Evolutionary conservation across 73 alveolate species (phyloP).

Genomic region (Uronychia binucleata): DNA sequence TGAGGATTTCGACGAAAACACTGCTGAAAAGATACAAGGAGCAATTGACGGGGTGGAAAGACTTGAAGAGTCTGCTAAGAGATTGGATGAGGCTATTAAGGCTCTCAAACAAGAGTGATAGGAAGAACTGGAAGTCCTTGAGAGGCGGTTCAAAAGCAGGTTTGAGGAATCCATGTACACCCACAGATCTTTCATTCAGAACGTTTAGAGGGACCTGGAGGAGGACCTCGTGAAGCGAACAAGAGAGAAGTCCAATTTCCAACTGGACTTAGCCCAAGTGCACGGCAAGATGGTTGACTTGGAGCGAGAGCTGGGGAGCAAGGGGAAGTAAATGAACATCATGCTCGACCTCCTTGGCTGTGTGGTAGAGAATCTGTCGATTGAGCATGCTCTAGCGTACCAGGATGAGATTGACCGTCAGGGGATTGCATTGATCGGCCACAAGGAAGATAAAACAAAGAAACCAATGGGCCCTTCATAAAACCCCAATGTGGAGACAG

Average conservation of each 20-base stretch:
- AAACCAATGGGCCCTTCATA: neutral
- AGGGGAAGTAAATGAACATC: neutral
- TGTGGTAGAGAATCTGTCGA: slow-evolving; percentile 9
- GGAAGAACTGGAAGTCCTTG: neutral
- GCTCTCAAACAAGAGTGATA: neutral
- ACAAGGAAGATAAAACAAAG: slow-evolving; percentile 10
- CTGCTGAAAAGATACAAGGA: slow-evolving; percentile 17
- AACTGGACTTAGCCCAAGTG: neutral
- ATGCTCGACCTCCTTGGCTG: slow-evolving; percentile 26
- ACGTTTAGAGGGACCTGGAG: slow-evolving; percentile 50
- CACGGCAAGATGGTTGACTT: neutral
- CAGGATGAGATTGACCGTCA: slow-evolving; percentile 56
- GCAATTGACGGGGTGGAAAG: slow-evolving; percentile 17
- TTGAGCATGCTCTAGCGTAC: slow-evolving; percentile 1
- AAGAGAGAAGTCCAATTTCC: slow-evolving; percentile 50
- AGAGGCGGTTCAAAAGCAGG: neutral
- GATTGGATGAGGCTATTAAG: neutral
- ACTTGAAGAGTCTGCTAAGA: neutral
- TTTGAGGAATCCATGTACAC: slow-evolving; percentile 1
- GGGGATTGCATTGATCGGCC: slow-evolving; percentile 44
- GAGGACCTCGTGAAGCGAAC: slow-evolving; percentile 47
- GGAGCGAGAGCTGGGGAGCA: neutral
- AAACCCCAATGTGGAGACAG: neutral
- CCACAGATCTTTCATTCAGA: slow-evolving; percentile 1
- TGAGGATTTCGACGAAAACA: slow-evolving; percentile 17